A percentile compares a stretch with the other conserved stretches of the same genome.
Evolutionary conservation across 164 flowering plant species (phyloP).

Genomic region (Annona cherimola): DNA sequence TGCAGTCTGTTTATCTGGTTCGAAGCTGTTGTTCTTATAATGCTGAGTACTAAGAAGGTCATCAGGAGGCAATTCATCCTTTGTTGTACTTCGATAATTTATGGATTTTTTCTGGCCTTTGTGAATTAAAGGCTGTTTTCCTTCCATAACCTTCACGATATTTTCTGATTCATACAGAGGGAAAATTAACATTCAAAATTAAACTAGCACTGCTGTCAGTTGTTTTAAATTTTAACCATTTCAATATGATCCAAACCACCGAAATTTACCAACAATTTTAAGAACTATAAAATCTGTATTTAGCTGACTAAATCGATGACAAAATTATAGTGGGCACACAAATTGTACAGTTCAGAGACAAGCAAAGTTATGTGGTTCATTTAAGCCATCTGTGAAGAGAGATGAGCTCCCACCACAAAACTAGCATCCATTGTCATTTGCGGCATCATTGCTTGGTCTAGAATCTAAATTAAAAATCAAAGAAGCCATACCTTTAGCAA

Average conservation of each 20-base stretch:
- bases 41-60: background rate
- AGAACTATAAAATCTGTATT: too few relatives aligned
- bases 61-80: background rate
- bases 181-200: background rate
- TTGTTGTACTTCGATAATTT: background rate
- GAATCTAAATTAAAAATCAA: background rate
- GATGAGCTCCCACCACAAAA: background rate
- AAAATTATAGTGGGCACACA: background rate
- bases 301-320: background rate
- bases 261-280: background rate
- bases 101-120: background rate
- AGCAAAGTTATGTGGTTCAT: background rate
- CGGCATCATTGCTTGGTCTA: background rate
- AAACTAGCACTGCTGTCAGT: background rate
- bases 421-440: background rate
- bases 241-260: background rate
- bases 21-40: constrained; percentile 2
- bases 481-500: constrained; percentile 1
- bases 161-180: background rate
- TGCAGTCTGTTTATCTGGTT: constrained; percentile 15
- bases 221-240: too few relatives aligned
- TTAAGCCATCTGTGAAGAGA: background rate
- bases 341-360: background rate
- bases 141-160: background rate
- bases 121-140: background rate